Evolutionary conservation across 106 monocot genomes (phyloP).

Genomic region (Xerophyta viscosa): DNA sequence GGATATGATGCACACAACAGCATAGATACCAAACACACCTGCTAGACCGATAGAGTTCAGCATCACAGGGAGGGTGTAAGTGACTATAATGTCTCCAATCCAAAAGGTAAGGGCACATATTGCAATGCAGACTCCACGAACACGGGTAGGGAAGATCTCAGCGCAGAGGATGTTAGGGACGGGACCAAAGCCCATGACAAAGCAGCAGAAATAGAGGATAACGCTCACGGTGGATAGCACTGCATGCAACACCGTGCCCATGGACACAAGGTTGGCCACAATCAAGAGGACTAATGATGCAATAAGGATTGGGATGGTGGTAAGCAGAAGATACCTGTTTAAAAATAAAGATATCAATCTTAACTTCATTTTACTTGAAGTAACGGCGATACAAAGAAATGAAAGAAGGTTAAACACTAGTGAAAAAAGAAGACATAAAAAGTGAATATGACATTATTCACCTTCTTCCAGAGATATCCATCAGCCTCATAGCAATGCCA

Average conservation of each 20-base stretch:
- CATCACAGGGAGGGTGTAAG: conserved; percentile 43
- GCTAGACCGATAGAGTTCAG: conserved; percentile 37
- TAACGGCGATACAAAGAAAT: background rate
- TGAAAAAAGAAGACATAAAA: background rate
- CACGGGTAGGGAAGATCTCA: conserved; percentile 49
- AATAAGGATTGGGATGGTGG: conserved; percentile 42
- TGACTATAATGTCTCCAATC: conserved; percentile 44
- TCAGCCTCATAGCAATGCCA: conserved; percentile 66
- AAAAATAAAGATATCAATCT: background rate
- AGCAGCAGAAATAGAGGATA: conserved; percentile 46
- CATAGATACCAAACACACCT: conserved; percentile 41
- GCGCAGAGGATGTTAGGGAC: conserved; percentile 52
- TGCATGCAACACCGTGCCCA: conserved; percentile 20
- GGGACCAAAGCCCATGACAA: conserved; percentile 59
- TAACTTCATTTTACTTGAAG: too few species aligned
- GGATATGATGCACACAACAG: conserved; percentile 22
- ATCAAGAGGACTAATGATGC: conserved; percentile 25
- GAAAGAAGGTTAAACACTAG: too few species aligned
- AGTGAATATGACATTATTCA: background rate
- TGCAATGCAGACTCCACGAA: conserved; percentile 40
- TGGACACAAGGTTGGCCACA: conserved; percentile 20
- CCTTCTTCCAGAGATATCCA: conserved; percentile 76
- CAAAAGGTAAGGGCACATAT: conserved; percentile 39
- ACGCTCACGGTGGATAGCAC: conserved; percentile 44
- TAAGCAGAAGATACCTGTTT: conserved; percentile 36